phyloP scores from a whole-genome alignment of 2,329 filamentous ascomycete species.

The Colletotrichum noveboracense region DNA sequence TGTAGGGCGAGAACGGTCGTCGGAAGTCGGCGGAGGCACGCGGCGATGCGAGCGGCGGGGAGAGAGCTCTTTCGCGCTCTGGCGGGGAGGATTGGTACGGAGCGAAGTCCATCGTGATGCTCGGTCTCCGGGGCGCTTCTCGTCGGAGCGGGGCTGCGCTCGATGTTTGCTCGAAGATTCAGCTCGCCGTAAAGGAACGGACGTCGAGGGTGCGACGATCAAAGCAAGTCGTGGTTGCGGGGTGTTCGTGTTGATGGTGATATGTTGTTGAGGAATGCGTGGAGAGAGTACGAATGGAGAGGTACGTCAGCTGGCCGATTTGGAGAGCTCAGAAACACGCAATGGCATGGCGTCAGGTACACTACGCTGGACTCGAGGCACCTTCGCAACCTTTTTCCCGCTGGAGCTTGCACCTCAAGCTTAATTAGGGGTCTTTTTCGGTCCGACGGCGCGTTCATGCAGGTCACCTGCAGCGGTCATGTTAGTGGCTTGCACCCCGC shows the following conservation, averaged over 20 bases:
- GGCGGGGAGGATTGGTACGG: conserved; percentile 95
- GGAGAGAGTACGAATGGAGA: not conserved
- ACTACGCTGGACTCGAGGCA: not conserved
- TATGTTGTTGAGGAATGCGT: not conserved
- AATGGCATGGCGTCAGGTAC: conserved; percentile 11
- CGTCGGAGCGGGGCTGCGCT: not conserved
- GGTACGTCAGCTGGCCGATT: conserved; percentile 8
- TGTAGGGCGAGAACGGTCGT: conserved; percentile 56
- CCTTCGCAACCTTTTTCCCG: not conserved
- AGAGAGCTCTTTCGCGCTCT: conserved; percentile 81
- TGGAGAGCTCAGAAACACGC: conserved; percentile 16
- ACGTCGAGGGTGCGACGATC: not conserved
- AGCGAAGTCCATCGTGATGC: conserved; percentile 81
- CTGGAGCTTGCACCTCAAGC: not conserved
- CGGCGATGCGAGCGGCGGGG: conserved; percentile 66
- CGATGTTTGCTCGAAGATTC: not conserved
- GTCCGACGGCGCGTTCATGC: conserved; percentile 12
- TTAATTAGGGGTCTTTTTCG: conserved; percentile 13
- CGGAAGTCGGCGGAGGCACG: conserved; percentile 61
- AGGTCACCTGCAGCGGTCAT: conserved; percentile 7
- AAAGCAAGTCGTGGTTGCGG: not conserved
- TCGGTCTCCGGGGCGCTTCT: not conserved
- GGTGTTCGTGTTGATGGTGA: not conserved
- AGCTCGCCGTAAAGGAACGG: not conserved
- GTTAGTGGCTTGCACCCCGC: conserved; percentile 10